phyloP scores from a whole-genome alignment of 192 early-diverging fungal species.

The Coemansia sp. region DNA sequence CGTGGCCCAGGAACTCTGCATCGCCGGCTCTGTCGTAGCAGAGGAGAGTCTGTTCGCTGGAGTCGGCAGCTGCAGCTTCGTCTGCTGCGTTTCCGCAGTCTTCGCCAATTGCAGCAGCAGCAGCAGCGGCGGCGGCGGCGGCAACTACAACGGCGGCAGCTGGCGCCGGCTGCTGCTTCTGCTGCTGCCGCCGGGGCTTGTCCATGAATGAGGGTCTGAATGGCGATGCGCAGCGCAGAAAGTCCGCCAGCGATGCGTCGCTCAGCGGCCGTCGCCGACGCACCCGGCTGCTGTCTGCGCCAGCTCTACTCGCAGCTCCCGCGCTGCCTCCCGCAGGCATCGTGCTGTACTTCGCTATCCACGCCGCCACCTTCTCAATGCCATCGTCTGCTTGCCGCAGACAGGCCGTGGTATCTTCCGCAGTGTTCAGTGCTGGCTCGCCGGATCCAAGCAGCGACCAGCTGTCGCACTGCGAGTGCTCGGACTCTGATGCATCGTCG shows the following conservation, averaged over 20 bases:
- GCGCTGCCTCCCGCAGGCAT: neutral
- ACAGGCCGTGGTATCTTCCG: neutral
- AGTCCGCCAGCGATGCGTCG: constrained; percentile 37
- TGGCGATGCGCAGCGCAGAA: constrained; percentile 24
- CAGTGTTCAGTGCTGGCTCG: neutral
- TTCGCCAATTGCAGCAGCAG: neutral
- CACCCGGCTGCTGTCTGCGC: neutral
- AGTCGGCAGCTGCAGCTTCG: neutral
- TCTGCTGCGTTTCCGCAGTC: neutral
- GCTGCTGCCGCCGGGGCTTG: neutral
- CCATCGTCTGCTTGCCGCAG: neutral
- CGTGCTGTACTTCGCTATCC: neutral
- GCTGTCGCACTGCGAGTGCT: neutral
- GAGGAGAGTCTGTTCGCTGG: too few relatives aligned
- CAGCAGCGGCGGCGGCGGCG: too few relatives aligned
- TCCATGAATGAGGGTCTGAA: constrained; percentile 42
- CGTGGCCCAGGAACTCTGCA: constrained; percentile 45
- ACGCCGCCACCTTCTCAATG: neutral
- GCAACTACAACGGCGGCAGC: too few relatives aligned
- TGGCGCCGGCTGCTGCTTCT: neutral
- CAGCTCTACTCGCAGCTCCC: neutral
- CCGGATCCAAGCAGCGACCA: neutral
- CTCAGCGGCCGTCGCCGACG: constrained; percentile 15
- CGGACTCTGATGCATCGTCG: neutral
- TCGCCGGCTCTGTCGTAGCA: neutral